These are phyloP conservation scores for Neurospora sp. DNA, from an alignment of 495 filamentous ascomycete species.

Conservation along the genomic window DNA sequence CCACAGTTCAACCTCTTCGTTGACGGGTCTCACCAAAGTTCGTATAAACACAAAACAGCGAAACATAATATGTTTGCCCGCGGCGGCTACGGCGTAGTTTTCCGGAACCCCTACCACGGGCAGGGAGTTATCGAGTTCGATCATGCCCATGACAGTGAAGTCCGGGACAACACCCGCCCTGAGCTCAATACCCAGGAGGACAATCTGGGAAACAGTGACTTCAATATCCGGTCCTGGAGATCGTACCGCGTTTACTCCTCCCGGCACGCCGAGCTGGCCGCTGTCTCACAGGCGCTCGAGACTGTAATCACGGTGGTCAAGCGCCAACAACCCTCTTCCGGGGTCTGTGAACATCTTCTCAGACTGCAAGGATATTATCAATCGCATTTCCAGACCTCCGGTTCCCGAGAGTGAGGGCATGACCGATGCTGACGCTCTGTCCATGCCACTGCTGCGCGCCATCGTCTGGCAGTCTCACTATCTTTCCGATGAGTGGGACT, in stretches of 20 bases:
- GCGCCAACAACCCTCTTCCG: not conserved
- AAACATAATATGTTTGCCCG: no score
- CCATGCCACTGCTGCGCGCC: not conserved
- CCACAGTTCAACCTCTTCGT: no score
- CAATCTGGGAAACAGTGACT: not conserved
- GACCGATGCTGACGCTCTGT: not conserved
- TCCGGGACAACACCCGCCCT: not conserved
- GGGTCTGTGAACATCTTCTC: not conserved
- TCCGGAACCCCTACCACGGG: not conserved
- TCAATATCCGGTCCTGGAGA: not conserved
- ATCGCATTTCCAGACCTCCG: no score
- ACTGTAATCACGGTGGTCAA: no score
- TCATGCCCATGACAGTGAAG: no score
- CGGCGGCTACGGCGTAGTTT: not conserved
- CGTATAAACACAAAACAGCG: no score
- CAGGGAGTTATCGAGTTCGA: no score
- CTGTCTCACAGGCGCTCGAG: not conserved
- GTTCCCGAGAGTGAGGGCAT: no score
- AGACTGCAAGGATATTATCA: not conserved
- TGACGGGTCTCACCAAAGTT: not conserved
- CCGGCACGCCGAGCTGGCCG: not conserved
- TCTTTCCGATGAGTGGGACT: not conserved
- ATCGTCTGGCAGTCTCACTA: not conserved
- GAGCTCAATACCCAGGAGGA: not conserved
- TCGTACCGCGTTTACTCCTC: not conserved